Conservation (phyloP, 2,329 filamentous ascomycete species). For the Microdochium trichocladiopsis region DNA sequence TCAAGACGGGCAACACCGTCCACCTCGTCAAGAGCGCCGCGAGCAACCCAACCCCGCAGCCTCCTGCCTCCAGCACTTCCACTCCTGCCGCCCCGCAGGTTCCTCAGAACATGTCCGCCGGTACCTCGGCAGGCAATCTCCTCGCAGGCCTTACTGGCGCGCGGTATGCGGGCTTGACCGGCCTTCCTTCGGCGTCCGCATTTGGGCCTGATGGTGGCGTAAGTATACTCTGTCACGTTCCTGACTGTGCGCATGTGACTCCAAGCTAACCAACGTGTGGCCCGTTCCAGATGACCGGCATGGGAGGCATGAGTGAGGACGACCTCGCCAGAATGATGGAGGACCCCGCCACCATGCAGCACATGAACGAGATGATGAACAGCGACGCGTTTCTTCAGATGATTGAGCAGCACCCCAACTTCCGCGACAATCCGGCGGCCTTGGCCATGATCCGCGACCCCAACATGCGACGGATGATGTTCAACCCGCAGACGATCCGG, state of each 20-base stretch:
- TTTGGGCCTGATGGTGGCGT: conserved; percentile 94
- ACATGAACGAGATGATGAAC: conserved; percentile 90
- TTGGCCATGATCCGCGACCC: conserved; percentile 84
- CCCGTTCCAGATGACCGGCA: conserved; percentile 70
- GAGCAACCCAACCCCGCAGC: conserved; percentile 59
- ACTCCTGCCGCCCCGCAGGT: conserved; percentile 49
- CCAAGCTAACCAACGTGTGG: conserved; percentile 4
- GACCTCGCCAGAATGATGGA: conserved; percentile 78
- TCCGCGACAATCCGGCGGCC: conserved; percentile 66
- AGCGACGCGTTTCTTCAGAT: conserved; percentile 93
- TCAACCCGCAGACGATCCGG: conserved; percentile 77
- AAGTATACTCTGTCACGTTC: conserved; percentile 32
- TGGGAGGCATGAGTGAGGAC: conserved; percentile 57
- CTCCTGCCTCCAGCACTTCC: conserved; percentile 31
- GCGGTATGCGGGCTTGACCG: conserved; percentile 85
- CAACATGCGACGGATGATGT: conserved; percentile 86
- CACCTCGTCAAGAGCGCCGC: conserved; percentile 95
- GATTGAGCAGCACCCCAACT: conserved; percentile 83
- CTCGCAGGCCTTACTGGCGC: conserved; percentile 87
- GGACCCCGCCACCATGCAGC: conserved; percentile 78
- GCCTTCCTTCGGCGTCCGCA: conserved; percentile 77
- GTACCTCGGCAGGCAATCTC: conserved; percentile 73
- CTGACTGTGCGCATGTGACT: not conserved
- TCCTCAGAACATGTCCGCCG: conserved; percentile 72
- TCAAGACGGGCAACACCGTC: conserved; percentile 91